Conservation (phyloP, 306 rosid species). For the Fagus sylvatica region DNA sequence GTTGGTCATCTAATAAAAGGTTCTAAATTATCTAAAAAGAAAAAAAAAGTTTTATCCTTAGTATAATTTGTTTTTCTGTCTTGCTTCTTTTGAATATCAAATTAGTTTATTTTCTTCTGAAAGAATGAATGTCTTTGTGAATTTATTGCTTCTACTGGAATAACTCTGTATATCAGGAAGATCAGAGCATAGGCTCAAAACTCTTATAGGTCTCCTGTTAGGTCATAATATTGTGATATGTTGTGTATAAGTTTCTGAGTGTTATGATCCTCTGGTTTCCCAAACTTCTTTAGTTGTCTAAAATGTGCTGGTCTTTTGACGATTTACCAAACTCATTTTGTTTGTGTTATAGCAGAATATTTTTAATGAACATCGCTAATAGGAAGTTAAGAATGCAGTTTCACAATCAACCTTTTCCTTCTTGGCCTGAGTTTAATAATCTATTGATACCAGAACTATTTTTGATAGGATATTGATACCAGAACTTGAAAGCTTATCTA, state of each 20-base stretch:
- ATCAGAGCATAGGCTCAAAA: background rate
- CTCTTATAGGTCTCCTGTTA: background rate
- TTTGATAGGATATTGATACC: too few relatives aligned
- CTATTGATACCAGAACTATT: background rate
- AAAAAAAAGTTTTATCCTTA: too few relatives aligned
- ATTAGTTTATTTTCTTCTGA: background rate
- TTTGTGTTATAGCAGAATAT: background rate
- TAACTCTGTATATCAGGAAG: background rate
- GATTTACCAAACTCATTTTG: background rate
- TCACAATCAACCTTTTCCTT: background rate
- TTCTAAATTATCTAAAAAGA: too few relatives aligned
- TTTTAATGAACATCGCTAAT: too few relatives aligned
- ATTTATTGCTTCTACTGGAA: background rate
- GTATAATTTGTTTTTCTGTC: background rate
- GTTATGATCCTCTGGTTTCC: slow-evolving; percentile 1
- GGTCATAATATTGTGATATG: background rate
- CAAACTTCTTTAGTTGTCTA: background rate
- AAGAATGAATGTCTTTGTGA: background rate
- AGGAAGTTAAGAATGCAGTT: background rate
- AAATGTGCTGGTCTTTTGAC: background rate
- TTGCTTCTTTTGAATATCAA: background rate
- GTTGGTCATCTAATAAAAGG: too few relatives aligned
- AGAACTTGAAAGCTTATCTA: slow-evolving; percentile 15
- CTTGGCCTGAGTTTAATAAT: background rate
- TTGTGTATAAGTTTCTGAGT: background rate